Evolutionary conservation across 2,329 filamentous ascomycete species (phyloP).

Genomic region (Albophoma yamanashiensis): DNA sequence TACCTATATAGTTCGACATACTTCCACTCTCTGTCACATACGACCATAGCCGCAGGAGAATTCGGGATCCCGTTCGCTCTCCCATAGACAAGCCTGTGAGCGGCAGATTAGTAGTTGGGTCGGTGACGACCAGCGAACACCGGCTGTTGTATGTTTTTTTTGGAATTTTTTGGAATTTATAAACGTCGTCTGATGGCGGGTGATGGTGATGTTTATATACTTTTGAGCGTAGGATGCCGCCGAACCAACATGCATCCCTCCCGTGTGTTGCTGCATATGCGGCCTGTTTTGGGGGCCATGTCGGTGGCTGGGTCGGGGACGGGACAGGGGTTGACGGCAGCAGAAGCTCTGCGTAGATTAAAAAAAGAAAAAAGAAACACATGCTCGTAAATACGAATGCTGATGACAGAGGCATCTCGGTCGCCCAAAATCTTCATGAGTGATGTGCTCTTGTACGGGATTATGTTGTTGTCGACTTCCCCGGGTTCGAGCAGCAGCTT

Average conservation of each 20-base stretch:
- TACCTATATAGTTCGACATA: background rate
- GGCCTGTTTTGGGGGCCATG: background rate
- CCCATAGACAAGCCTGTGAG: background rate
- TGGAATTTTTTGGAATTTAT: background rate
- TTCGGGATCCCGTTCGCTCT: constrained; percentile 1
- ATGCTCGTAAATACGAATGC: too few species aligned
- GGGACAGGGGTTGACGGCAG: too few species aligned
- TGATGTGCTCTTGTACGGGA: too few species aligned
- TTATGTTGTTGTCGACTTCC: too few species aligned
- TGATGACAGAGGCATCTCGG: too few species aligned
- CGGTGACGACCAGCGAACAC: background rate
- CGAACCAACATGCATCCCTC: background rate
- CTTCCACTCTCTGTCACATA: background rate
- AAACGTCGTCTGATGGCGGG: background rate
- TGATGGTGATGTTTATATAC: background rate
- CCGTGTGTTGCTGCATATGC: background rate
- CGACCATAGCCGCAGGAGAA: constrained; percentile 1
- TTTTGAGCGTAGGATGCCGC: background rate
- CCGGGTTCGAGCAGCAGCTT: too few species aligned
- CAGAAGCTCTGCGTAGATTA: too few species aligned
- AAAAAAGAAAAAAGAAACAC: too few species aligned
- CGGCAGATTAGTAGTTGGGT: background rate
- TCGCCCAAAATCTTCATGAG: too few species aligned
- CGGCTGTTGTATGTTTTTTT: background rate
- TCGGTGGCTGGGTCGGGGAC: background rate